Evolutionary conservation across 805 yeast genomes (phyloP).

Genomic region (Wickerhamomyces strasburgensis): DNA sequence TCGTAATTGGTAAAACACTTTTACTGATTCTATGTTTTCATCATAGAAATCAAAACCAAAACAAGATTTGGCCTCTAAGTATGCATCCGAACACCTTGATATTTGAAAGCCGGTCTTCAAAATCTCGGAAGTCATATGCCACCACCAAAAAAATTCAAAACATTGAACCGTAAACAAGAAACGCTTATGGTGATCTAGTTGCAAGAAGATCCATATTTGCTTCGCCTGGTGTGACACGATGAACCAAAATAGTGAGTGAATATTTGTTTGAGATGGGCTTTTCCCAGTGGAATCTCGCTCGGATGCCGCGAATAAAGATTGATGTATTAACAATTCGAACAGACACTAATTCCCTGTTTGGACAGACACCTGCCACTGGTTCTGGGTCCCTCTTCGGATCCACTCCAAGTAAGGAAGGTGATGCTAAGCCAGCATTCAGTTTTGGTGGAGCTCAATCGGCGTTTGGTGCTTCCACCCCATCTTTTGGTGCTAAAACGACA

Average conservation of each 20-base stretch:
- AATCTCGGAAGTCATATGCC: too few species aligned
- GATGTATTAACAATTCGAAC: background rate
- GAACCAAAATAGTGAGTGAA: background rate
- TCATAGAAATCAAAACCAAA: too few species aligned
- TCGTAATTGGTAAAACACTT: too few species aligned
- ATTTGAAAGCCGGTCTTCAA: too few species aligned
- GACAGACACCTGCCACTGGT: conserved; percentile 17
- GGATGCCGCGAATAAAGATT: background rate
- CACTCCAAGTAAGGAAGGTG: conserved; percentile 21
- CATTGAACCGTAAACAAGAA: background rate
- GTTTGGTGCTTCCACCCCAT: conserved; percentile 2
- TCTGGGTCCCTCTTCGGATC: conserved; percentile 24
- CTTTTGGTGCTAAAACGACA: conserved; percentile 8
- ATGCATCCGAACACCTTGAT: too few species aligned
- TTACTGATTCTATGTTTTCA: too few species aligned
- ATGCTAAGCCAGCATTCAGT: conserved; percentile 9
- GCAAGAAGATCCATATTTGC: too few species aligned
- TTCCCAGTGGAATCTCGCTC: background rate
- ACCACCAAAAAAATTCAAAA: background rate
- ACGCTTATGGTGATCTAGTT: background rate
- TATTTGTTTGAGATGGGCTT: background rate
- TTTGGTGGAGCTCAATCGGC: conserved; percentile 10
- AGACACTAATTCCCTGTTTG: conserved; percentile 13
- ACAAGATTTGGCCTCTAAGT: too few species aligned
- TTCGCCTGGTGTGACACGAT: too few species aligned